Evolutionary conservation across 169 alveolate species (phyloP), one percentile per base, ranked within the genome.

Genomic region (Eimeria acervulina): DNA sequence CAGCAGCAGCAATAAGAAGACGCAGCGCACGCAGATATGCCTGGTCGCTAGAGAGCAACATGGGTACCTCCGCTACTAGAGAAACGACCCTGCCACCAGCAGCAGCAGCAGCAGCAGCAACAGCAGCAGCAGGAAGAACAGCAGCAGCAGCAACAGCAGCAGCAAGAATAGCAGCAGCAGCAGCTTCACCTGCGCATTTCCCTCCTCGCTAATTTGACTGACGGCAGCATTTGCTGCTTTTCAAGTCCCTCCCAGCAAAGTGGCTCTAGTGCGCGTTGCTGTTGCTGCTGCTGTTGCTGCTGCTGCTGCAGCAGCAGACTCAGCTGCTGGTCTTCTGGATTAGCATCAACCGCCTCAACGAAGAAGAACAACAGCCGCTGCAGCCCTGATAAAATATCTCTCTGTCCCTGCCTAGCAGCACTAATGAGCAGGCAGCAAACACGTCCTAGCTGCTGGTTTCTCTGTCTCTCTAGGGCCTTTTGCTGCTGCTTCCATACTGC

Each of bases 341-440:
- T 7, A 2, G 91, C 51, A 68, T 83, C 91, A 1, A 83, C 74
- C 6, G 91, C 91, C 7, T 51, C 76, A 12, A 52, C 76, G 23
- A 52, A 83, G 76, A 83, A 83, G 28, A 52, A 52, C 76, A 83
- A 51, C 68, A 83, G 91, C 76, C 91, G 91, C 91, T 83, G 91
- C 91, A 83, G 91, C 68, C 76, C 91, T 7, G 76, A 83, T 31
- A 83, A 21, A 17, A 83, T 47, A 42, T 83, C 91, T 17, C 91
- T 47, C 51, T 83, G 51, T 23, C 91, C 91, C 38, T 83, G 91
- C 17, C 91, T 47, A 7, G 91, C 74, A 7, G 76, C 70, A 47
- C 91, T 83, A 26, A 83, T 83, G 15, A 83, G 91, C 31, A 83
- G 52, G 51, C 91, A 83, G 91, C 91, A 83, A 13, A 83, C 91